Evolutionary conservation across 2,329 filamentous ascomycete genomes (phyloP).

Genomic region (Tolypocladium ovalisporum): DNA sequence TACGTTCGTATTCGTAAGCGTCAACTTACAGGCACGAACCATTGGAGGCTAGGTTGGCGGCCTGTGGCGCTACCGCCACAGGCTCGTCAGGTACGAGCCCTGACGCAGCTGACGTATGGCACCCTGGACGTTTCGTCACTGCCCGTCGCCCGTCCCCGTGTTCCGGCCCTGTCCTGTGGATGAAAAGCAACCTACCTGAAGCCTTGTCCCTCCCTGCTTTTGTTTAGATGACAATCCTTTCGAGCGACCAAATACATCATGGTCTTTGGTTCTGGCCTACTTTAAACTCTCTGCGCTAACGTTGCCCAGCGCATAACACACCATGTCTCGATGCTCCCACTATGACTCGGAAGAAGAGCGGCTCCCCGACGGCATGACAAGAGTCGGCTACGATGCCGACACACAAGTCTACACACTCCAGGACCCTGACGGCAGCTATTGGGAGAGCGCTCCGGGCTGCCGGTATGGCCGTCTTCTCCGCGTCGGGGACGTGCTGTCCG

Average conservation of each 20-base stretch:
- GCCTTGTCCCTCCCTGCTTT: background rate
- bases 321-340: constrained; percentile 21
- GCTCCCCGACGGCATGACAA: constrained; percentile 42
- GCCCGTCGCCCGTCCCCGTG: background rate
- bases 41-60: too few species aligned
- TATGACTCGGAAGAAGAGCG: constrained; percentile 38
- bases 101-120: background rate
- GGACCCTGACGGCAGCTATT: constrained; percentile 35
- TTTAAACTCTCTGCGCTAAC: background rate
- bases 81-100: background rate
- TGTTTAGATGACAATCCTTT: background rate
- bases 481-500: constrained; percentile 18
- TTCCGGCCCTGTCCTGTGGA: too few species aligned
- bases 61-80: too few species aligned
- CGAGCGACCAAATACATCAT: background rate
- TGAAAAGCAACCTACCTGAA: background rate
- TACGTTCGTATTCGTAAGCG: too few species aligned
- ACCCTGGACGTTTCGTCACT: background rate
- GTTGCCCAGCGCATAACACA: background rate
- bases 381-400: constrained; percentile 46
- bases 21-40: too few species aligned
- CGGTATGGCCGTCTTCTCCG: constrained; percentile 36
- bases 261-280: too few species aligned
- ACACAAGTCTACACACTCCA: constrained; percentile 40
- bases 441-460: constrained; percentile 37